Percentiles rank a stretch among this genome's conserved stretches.
Evolutionary conservation across 1,284 basidiomycete genomes (phyloP).

Genomic region (Papiliotrema fonsecae): DNA sequence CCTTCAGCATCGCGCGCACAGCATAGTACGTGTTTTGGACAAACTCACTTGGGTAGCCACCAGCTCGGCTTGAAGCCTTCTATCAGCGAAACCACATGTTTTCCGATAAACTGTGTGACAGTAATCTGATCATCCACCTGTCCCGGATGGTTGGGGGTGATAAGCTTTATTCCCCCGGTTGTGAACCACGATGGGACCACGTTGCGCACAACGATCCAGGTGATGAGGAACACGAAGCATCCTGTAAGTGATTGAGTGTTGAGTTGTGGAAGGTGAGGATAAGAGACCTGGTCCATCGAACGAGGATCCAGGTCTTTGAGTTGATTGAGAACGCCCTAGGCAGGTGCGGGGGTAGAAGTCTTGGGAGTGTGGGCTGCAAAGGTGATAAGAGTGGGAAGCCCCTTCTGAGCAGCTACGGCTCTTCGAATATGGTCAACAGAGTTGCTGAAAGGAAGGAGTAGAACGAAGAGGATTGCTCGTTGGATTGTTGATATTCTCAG

Average conservation of each 20-base stretch:
- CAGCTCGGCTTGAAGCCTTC: slow-evolving; percentile 45
- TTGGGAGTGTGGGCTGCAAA: no score
- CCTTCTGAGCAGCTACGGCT: no score
- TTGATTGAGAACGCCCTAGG: no score
- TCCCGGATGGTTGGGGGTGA: background rate
- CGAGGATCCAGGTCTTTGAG: background rate
- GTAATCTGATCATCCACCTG: background rate
- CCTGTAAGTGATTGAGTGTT: background rate
- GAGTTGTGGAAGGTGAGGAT: background rate
- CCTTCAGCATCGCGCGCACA: no score
- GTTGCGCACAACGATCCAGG: background rate
- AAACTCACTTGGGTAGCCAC: slow-evolving; percentile 47
- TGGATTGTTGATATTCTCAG: no score
- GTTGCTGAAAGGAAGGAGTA: no score
- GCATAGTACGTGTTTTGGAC: no score
- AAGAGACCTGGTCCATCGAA: slow-evolving; percentile 6
- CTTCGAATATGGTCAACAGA: no score
- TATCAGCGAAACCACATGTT: slow-evolving; percentile 38
- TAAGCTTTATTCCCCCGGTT: background rate
- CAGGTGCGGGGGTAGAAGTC: no score
- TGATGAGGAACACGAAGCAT: background rate
- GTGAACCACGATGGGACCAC: slow-evolving; percentile 1
- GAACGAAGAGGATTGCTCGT: no score
- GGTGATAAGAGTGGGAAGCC: no score
- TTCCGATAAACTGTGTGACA: slow-evolving; percentile 25